Percentiles rank a stretch among this genome's conserved stretches.
Evolutionary conservation across 2,329 filamentous ascomycete genomes (phyloP).

Genomic region (Cladosporium sp.): DNA sequence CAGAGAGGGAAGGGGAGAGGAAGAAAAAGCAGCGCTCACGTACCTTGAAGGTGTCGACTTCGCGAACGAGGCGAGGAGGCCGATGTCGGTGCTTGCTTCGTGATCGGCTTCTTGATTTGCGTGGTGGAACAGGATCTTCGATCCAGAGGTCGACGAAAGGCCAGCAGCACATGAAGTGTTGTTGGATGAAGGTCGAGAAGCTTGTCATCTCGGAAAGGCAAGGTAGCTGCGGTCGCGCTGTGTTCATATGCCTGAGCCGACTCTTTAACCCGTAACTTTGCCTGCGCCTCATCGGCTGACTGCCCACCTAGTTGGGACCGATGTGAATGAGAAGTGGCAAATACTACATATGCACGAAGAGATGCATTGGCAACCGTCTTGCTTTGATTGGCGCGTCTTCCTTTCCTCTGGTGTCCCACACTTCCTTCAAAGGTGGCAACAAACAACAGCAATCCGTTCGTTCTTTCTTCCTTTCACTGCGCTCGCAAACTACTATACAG

Average conservation of each 20-base stretch:
- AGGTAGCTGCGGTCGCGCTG: background rate
- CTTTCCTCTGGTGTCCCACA: too few relatives aligned
- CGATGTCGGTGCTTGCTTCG: conserved; percentile 2
- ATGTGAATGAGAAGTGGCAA: background rate
- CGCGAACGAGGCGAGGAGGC: background rate
- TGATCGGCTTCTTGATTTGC: background rate
- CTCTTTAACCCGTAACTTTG: background rate
- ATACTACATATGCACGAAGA: background rate
- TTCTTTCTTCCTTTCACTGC: too few relatives aligned
- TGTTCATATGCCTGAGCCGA: background rate
- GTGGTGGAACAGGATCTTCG: conserved; percentile 20
- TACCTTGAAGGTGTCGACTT: background rate
- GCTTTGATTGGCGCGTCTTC: too few relatives aligned
- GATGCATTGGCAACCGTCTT: too few relatives aligned
- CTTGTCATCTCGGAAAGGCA: background rate
- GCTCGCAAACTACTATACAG: too few relatives aligned
- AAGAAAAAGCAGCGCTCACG: too few relatives aligned
- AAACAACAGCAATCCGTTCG: too few relatives aligned
- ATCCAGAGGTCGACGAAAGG: conserved; percentile 28
- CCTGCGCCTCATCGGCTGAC: background rate
- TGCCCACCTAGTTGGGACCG: background rate
- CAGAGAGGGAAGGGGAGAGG: background rate
- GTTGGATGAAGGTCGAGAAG: conserved; percentile 4
- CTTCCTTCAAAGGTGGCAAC: too few relatives aligned
- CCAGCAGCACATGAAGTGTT: conserved; percentile 23